Evolutionary conservation across 805 yeast species (phyloP).

Genomic region (Candida chilensis): DNA sequence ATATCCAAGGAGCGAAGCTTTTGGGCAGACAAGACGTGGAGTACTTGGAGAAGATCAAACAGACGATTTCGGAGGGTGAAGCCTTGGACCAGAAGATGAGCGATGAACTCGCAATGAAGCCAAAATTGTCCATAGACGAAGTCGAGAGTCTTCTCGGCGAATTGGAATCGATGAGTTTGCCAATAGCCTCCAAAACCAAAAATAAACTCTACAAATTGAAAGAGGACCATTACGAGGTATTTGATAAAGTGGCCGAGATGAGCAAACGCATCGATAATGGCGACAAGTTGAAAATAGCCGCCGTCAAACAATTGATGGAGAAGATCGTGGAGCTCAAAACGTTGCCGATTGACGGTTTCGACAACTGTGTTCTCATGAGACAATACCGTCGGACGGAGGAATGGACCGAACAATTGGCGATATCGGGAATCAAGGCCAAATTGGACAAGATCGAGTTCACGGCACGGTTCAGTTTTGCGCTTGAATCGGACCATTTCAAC

Average conservation of each 20-base stretch:
- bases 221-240: slow-evolving; percentile 5
- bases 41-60: slow-evolving; percentile 20
- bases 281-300: slow-evolving; percentile 16
- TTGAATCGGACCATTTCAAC: background rate
- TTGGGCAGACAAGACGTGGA: slow-evolving; percentile 21
- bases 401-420: slow-evolving; percentile 24
- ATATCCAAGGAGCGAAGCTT: slow-evolving; percentile 14
- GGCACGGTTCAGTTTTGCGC: slow-evolving; percentile 1
- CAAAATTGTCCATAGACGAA: slow-evolving; percentile 2
- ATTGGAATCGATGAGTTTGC: slow-evolving; percentile 9
- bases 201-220: slow-evolving; percentile 8
- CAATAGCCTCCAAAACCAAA: slow-evolving; percentile 6
- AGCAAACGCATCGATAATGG: slow-evolving; percentile 9
- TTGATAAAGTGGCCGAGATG: slow-evolving; percentile 1
- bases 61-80: slow-evolving; percentile 4
- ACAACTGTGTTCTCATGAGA: slow-evolving; percentile 5
- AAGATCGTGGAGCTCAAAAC: slow-evolving; percentile 3
- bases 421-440: slow-evolving; percentile 6
- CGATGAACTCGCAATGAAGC: slow-evolving; percentile 7
- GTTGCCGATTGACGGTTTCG: background rate
- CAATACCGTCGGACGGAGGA: slow-evolving; percentile 20
- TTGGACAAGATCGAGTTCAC: slow-evolving; percentile 1
- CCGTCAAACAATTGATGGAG: slow-evolving; percentile 13
- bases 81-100: slow-evolving; percentile 11
- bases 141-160: slow-evolving; percentile 6